Conservation (phyloP, 805 yeast genomes). For the Lachancea mirantina region DNA sequence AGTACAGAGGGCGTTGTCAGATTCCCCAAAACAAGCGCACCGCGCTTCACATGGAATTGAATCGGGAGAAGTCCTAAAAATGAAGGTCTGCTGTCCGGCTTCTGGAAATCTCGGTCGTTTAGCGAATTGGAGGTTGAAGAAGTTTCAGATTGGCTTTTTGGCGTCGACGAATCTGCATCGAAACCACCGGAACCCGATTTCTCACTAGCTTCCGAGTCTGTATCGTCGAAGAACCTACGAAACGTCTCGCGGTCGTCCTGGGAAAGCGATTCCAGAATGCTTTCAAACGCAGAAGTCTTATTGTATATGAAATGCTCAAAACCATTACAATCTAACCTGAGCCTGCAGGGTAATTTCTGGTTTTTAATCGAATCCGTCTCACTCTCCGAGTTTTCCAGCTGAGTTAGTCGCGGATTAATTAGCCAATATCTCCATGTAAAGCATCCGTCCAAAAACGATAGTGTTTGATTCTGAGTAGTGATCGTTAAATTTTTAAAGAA, state of each 20-base stretch:
- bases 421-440: slow-evolving; percentile 94
- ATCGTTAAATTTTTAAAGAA: slow-evolving; percentile 69
- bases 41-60: slow-evolving; percentile 49
- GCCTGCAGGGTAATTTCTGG: slow-evolving; percentile 46
- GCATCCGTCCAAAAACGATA: slow-evolving; percentile 62
- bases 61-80: slow-evolving; percentile 50
- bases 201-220: slow-evolving; percentile 4
- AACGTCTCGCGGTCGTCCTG: slow-evolving; percentile 17
- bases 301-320: slow-evolving; percentile 79
- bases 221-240: neutral
- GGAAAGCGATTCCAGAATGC: slow-evolving; percentile 37
- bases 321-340: slow-evolving; percentile 60
- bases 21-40: slow-evolving; percentile 77
- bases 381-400: slow-evolving; percentile 11
- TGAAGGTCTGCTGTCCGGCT: slow-evolving; percentile 9
- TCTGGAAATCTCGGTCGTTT: slow-evolving; percentile 17
- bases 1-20: slow-evolving; percentile 65
- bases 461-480: slow-evolving; percentile 65
- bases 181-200: slow-evolving; percentile 3
- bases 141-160: slow-evolving; percentile 1
- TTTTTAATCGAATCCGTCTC: slow-evolving; percentile 32
- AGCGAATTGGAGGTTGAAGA: slow-evolving; percentile 3
- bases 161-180: neutral
- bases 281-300: slow-evolving; percentile 69
- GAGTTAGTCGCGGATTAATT: slow-evolving; percentile 32